phyloP scores from a whole-genome alignment of 768 basidiomycete species.

The Candolleomyces efflorescens region DNA sequence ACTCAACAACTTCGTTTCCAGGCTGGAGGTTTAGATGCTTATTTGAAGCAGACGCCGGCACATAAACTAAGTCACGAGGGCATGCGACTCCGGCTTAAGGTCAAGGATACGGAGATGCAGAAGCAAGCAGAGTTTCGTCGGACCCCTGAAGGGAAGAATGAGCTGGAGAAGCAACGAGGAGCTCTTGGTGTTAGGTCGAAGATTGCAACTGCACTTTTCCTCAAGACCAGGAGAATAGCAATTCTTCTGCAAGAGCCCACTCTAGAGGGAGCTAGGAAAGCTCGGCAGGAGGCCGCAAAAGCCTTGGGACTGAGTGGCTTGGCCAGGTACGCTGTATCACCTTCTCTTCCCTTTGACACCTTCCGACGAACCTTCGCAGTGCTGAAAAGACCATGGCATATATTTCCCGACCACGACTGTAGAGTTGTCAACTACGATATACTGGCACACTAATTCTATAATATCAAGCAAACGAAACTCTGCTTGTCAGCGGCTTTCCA shows the following conservation, averaged over 20 bases:
- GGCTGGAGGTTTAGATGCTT: constrained; percentile 72
- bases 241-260: constrained; percentile 1
- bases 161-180: background rate
- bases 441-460: background rate
- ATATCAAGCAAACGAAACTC: background rate
- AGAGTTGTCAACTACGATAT: background rate
- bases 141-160: background rate
- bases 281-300: constrained; percentile 23
- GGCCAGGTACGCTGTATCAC: constrained; percentile 18
- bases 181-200: background rate
- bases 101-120: constrained; percentile 19
- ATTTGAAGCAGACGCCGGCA: constrained; percentile 42
- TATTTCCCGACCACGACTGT: constrained; percentile 6
- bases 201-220: background rate
- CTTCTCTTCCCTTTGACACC: background rate
- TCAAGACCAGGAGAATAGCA: background rate
- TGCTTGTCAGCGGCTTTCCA: too few species aligned
- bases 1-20: constrained; percentile 17
- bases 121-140: background rate
- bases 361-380: constrained; percentile 10
- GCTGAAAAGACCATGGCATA: constrained; percentile 23
- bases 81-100: constrained; percentile 42
- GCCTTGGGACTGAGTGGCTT: constrained; percentile 21
- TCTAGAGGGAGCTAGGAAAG: constrained; percentile 15
- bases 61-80: constrained; percentile 38